phyloP scores from a whole-genome alignment of 805 yeast genomes.

The Metschnikowia matae region DNA sequence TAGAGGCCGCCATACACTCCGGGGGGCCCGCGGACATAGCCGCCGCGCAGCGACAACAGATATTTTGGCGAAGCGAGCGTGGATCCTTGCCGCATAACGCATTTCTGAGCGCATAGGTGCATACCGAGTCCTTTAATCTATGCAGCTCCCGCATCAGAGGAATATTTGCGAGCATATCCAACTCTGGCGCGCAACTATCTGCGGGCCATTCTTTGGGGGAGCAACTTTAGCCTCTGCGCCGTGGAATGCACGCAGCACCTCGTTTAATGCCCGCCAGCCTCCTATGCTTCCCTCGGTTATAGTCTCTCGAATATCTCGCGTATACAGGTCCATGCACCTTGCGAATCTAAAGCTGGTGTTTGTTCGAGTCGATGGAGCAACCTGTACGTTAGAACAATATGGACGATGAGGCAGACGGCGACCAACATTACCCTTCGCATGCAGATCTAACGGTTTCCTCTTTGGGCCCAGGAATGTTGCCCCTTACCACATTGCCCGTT shows the following conservation, averaged over 20 bases:
- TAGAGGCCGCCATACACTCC: not conserved
- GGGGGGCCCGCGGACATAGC: not conserved
- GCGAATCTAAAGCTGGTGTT: not conserved
- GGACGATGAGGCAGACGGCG: not conserved
- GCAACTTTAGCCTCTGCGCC: not conserved
- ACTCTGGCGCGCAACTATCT: not conserved
- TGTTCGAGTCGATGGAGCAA: not conserved
- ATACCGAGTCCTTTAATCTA: not conserved
- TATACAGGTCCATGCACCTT: not conserved
- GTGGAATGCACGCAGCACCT: not conserved
- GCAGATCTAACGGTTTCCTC: no score
- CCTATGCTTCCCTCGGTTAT: slow-evolving; percentile 1
- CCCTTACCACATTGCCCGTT: not conserved
- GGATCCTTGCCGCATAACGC: not conserved
- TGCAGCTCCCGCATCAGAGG: not conserved
- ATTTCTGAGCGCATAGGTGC: not conserved
- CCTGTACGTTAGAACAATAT: no score
- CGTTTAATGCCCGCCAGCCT: not conserved
- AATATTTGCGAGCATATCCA: not conserved
- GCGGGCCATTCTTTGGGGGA: not conserved
- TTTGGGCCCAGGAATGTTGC: not conserved
- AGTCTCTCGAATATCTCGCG: slow-evolving; percentile 2
- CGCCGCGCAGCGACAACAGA: not conserved
- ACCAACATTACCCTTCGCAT: not conserved
- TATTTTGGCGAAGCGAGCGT: not conserved